Conservation (phyloP, 192 early-diverging fungal species). For the Umbelopsis ramanniana region DNA sequence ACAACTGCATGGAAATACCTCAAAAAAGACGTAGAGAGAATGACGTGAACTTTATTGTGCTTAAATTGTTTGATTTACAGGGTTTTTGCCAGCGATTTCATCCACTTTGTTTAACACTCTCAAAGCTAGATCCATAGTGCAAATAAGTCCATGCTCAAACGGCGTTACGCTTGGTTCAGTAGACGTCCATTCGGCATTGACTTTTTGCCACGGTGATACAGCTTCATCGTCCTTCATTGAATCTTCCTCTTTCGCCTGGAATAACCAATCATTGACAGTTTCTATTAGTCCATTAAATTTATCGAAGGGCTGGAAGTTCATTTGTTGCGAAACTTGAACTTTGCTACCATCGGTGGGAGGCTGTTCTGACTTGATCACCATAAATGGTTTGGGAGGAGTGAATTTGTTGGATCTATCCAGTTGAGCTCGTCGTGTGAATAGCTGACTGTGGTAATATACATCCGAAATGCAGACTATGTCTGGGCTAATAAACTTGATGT, state of each 20-base stretch:
- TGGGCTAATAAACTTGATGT: conserved; percentile 36
- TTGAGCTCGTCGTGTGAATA: conserved; percentile 23
- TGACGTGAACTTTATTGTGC: conserved; percentile 8
- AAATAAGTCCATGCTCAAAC: conserved; percentile 33
- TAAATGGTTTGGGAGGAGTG: conserved; percentile 22
- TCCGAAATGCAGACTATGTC: conserved; percentile 36
- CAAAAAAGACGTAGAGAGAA: background rate
- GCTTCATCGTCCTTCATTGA: background rate
- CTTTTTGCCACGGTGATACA: conserved; percentile 22
- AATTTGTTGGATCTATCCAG: conserved; percentile 10
- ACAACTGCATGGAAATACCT: background rate
- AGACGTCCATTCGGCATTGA: conserved; percentile 8
- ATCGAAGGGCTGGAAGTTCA: conserved; percentile 28
- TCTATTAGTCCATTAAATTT: conserved; percentile 31
- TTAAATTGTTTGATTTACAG: conserved; percentile 22
- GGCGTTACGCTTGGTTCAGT: conserved; percentile 23
- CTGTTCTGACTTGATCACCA: background rate
- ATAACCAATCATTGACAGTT: conserved; percentile 31
- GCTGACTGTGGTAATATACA: conserved; percentile 30
- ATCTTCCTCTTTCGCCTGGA: background rate
- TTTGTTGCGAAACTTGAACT: conserved; percentile 30
- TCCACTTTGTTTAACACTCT: conserved; percentile 26
- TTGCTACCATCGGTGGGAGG: background rate
- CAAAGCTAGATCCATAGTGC: conserved; percentile 21
- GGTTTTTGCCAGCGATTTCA: conserved; percentile 8